Evolutionary conservation across 140 eudicot genomes (phyloP), one percentile per base, ranked within the genome.

Genomic region (Cichorium intybus): DNA sequence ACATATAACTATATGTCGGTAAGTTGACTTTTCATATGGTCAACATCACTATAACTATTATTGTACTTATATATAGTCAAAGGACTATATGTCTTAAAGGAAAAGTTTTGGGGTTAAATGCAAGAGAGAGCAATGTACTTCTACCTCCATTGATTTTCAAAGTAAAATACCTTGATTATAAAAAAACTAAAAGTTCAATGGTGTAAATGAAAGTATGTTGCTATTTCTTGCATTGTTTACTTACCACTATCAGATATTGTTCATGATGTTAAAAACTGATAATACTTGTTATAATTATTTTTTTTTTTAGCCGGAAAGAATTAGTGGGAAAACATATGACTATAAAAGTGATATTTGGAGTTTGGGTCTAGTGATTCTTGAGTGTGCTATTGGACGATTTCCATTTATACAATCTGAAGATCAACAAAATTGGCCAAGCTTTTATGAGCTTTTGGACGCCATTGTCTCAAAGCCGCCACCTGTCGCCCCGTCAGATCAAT

Each of bases 1-100:
- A 93, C 99, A 11, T 93, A 88, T 47, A 88, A 88, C 73, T 93
- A 93, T 84, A 92, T 92, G 97, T 82, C 99, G 68, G 99, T 92
- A 73, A 81, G 98, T 85, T 27, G 41, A 57, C 7, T 16, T n/a
- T 22, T 56, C n/a, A 59, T 54, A 6, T 10, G 1, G n/a, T 64
- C n/a, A n/a, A n/a, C n/a, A n/a, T n/a, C n/a, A n/a, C n/a, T n/a
- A n/a, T n/a, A n/a, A n/a, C n/a, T n/a, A n/a, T n/a, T n/a, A n/a
- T n/a, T n/a, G n/a, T n/a, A n/a, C n/a, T n/a, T n/a, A n/a, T n/a
- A n/a, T n/a, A n/a, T n/a, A n/a, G n/a, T n/a, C n/a, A n/a, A n/a
- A n/a, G n/a, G n/a, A n/a, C n/a, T 61, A 48, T 35, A 7, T 20
- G 0, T 18, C n/a, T 16, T 18, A 14, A 70, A 10, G 3, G 24